Evolutionary conservation across 805 yeast genomes (phyloP).

Genomic region (Metschnikowia arizonensis): DNA sequence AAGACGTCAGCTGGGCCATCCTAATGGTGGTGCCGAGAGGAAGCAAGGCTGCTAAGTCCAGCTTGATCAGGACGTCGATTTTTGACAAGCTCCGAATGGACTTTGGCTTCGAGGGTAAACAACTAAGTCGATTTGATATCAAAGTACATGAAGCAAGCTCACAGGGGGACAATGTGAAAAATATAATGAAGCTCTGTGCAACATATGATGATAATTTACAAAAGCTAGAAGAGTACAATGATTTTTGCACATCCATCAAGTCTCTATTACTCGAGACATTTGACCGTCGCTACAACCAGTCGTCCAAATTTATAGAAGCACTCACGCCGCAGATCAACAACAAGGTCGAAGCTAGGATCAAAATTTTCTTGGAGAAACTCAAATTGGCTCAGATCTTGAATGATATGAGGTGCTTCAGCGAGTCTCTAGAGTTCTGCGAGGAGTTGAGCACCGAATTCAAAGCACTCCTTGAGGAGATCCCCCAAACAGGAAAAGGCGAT

Average conservation of each 20-base stretch:
- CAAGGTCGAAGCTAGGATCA: slow-evolving; percentile 11
- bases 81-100: slow-evolving; percentile 55
- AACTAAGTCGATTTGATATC: slow-evolving; percentile 23
- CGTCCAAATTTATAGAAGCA: slow-evolving; percentile 13
- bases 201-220: slow-evolving; percentile 32
- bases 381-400: slow-evolving; percentile 50
- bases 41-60: slow-evolving; percentile 30
- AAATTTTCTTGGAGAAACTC: slow-evolving; percentile 42
- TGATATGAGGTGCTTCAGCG: slow-evolving; percentile 56
- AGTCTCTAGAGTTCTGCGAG: slow-evolving; percentile 52
- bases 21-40: slow-evolving; percentile 46
- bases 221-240: slow-evolving; percentile 49
- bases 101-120: slow-evolving; percentile 42
- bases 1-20: slow-evolving; percentile 58
- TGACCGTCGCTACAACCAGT: slow-evolving; percentile 22
- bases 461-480: background rate
- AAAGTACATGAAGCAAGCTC: slow-evolving; percentile 9
- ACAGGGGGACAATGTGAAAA: slow-evolving; percentile 8
- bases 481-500: slow-evolving; percentile 1
- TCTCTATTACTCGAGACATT: slow-evolving; percentile 52
- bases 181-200: slow-evolving; percentile 35
- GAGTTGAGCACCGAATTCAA: slow-evolving; percentile 33
- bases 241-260: slow-evolving; percentile 43
- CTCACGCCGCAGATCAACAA: slow-evolving; percentile 33
- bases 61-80: slow-evolving; percentile 43